These are phyloP conservation scores for Micromonas pusilla DNA, from an alignment of 139 green algal species.

Conservation along the genomic window DNA sequence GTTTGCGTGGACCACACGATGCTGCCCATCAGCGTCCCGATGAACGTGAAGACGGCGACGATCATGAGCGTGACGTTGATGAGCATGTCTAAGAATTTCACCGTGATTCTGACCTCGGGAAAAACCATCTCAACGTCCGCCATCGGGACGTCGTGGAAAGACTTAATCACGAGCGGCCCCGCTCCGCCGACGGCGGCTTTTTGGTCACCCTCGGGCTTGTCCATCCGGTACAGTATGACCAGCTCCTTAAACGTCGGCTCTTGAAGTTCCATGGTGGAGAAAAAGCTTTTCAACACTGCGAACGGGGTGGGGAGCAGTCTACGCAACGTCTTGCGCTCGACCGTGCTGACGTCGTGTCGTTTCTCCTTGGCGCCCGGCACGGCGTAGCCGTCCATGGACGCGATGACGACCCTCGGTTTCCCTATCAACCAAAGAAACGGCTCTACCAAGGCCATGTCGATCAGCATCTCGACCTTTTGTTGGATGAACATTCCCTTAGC, in stretches of 20 bases:
- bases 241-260: conserved; percentile 65
- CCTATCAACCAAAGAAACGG: conserved; percentile 7
- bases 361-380: background rate
- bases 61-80: conserved; percentile 9
- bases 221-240: conserved; percentile 59
- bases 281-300: conserved; percentile 46
- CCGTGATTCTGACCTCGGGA: conserved; percentile 41
- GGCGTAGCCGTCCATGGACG: background rate
- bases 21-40: conserved; percentile 4
- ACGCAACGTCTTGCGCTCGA: conserved; percentile 44
- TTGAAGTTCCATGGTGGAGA: conserved; percentile 16
- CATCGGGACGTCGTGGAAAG: conserved; percentile 62
- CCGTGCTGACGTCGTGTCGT: conserved; percentile 18
- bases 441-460: conserved; percentile 12
- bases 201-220: conserved; percentile 16
- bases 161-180: conserved; percentile 64
- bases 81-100: conserved; percentile 6
- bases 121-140: conserved; percentile 75
- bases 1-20: background rate
- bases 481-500: conserved; percentile 52
- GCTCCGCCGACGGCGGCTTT: conserved; percentile 31
- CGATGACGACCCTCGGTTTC: background rate
- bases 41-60: conserved; percentile 3
- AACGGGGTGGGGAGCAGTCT: conserved; percentile 45
- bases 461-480: conserved; percentile 70